Evolutionary conservation across 1,284 basidiomycete species (phyloP).

Genomic region (Trichosporon faecale): DNA sequence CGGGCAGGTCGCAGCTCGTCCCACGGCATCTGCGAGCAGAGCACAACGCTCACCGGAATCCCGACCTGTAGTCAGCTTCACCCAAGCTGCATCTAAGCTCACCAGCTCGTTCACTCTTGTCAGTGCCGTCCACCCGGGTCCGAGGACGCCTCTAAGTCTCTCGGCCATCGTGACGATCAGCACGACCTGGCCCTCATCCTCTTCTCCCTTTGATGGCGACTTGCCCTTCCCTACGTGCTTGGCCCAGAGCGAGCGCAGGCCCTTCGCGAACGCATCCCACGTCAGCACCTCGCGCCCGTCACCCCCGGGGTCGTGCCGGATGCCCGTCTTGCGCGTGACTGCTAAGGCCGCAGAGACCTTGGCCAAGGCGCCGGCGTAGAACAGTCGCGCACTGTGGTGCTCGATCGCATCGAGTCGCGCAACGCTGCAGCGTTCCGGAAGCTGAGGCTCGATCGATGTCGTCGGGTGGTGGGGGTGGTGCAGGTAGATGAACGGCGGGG

Average conservation of each 20-base stretch:
- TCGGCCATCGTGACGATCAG: constrained; percentile 69
- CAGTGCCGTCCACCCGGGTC: constrained; percentile 66
- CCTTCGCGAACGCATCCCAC: constrained; percentile 67
- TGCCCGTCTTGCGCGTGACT: neutral
- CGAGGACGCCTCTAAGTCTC: constrained; percentile 61
- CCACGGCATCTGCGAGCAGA: constrained; percentile 69
- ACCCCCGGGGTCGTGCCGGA: constrained; percentile 33
- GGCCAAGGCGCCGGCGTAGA: constrained; percentile 68
- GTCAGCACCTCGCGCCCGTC: constrained; percentile 56
- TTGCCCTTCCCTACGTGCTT: constrained; percentile 30
- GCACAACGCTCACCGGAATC: constrained; percentile 59
- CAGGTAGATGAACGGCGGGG: constrained; percentile 68
- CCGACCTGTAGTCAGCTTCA: constrained; percentile 34
- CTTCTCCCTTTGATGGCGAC: constrained; percentile 17
- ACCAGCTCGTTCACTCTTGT: constrained; percentile 72
- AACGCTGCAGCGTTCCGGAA: constrained; percentile 47
- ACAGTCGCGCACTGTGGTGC: constrained; percentile 63
- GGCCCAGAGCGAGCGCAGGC: constrained; percentile 53
- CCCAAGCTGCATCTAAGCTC: constrained; percentile 36
- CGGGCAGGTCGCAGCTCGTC: constrained; percentile 67
- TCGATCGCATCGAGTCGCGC: constrained; percentile 63
- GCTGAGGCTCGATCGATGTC: constrained; percentile 28
- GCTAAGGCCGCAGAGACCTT: constrained; percentile 54
- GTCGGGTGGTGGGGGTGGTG: constrained; percentile 61
- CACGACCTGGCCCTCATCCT: constrained; percentile 54